Percentiles rank a stretch among this genome's conserved stretches.
These are phyloP conservation scores for Fragilaria radians DNA, from an alignment of 108 stramenopile species.

Conservation along the genomic window DNA sequence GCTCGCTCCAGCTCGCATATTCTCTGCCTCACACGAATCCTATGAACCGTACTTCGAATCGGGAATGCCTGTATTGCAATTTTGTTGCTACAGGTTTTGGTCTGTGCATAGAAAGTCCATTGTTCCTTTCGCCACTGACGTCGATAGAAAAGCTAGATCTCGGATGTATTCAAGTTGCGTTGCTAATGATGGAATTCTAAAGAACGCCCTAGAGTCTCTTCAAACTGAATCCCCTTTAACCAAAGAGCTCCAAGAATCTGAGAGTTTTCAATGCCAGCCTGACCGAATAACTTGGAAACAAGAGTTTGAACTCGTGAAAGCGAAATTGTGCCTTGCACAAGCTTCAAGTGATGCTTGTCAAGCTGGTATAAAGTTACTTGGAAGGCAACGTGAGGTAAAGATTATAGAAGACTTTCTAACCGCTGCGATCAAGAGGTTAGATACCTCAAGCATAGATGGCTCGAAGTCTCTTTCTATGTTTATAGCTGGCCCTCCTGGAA, in stretches of 20 bases:
- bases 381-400: conserved; percentile 58
- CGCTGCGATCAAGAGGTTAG: conserved; percentile 41
- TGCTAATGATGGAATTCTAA: conserved; percentile 15
- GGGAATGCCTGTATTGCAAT: conserved; percentile 47
- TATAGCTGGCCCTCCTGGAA: conserved; percentile 65
- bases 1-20: conserved; percentile 40
- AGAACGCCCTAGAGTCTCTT: conserved; percentile 28
- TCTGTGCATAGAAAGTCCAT: conserved; percentile 57
- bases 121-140: conserved; percentile 57
- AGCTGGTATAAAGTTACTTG: conserved; percentile 35
- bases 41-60: conserved; percentile 5
- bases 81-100: conserved; percentile 69
- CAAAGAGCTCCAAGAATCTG: conserved; percentile 1
- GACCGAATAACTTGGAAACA: conserved; percentile 32
- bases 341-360: conserved; percentile 56
- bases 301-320: conserved; percentile 44
- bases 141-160: conserved; percentile 32
- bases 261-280: too few species aligned
- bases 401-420: conserved; percentile 54
- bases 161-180: conserved; percentile 34
- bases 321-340: conserved; percentile 61
- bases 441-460: neutral
- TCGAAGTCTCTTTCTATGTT: conserved; percentile 45
- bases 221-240: conserved; percentile 3
- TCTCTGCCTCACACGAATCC: conserved; percentile 1